Conservation (phyloP, 768 basidiomycete species). For the Pleurotus tuber-regium region DNA sequence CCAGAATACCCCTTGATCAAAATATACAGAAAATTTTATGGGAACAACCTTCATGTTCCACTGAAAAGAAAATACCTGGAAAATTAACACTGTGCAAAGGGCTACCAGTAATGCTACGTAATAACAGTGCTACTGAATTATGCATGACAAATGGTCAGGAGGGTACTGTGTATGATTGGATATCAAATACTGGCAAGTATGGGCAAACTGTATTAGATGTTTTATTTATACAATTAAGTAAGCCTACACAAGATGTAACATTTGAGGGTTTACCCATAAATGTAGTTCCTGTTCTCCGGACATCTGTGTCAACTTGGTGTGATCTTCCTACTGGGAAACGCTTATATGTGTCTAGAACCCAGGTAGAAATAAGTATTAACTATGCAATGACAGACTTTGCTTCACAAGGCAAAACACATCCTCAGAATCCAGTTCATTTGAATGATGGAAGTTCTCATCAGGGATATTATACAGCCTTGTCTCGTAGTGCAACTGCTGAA, state of each 20-base stretch:
- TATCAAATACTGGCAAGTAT: constrained; percentile 10
- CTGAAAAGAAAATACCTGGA: constrained; percentile 21
- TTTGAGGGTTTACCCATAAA: constrained; percentile 26
- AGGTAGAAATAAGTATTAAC: background rate
- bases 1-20: background rate
- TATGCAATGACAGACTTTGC: background rate
- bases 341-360: background rate
- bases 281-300: constrained; percentile 18
- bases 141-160: constrained; percentile 35
- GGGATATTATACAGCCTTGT: background rate
- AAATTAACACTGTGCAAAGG: constrained; percentile 27
- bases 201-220: constrained; percentile 21
- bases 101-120: constrained; percentile 30
- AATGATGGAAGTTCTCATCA: background rate
- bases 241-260: constrained; percentile 21
- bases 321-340: background rate
- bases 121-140: constrained; percentile 30
- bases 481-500: background rate
- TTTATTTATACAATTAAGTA: constrained; percentile 25
- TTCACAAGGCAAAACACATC: background rate
- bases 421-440: background rate
- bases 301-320: background rate
- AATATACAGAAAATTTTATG: constrained; percentile 18
- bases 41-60: constrained; percentile 15
- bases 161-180: constrained; percentile 25